Evolutionary conservation across 2,329 filamentous ascomycete species (phyloP).

Genomic region (Penicillium polonicum): DNA sequence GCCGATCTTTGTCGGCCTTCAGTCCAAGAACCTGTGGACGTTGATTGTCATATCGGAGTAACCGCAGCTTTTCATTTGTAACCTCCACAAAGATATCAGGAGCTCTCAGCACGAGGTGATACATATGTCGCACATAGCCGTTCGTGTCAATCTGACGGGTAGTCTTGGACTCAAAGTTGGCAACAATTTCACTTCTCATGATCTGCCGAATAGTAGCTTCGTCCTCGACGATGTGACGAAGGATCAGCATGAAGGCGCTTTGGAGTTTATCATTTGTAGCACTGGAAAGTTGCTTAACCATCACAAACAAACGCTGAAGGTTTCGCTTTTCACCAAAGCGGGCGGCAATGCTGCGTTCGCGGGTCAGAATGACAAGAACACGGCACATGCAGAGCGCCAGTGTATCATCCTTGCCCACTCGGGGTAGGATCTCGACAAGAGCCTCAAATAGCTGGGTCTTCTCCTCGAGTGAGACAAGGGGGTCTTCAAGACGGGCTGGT

Average conservation of each 20-base stretch:
- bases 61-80: slow-evolving; percentile 77
- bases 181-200: slow-evolving; percentile 83
- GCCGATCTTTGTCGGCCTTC: slow-evolving; percentile 48
- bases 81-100: slow-evolving; percentile 85
- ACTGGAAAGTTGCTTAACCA: slow-evolving; percentile 88
- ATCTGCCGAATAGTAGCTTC: slow-evolving; percentile 86
- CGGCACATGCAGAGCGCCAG: slow-evolving; percentile 80
- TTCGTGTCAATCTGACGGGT: slow-evolving; percentile 65
- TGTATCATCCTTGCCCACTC: slow-evolving; percentile 81
- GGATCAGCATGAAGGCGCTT: slow-evolving; percentile 74
- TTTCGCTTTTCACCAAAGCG: slow-evolving; percentile 83
- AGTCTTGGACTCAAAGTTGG: slow-evolving; percentile 64
- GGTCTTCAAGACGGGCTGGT: slow-evolving; percentile 60
- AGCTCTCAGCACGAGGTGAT: slow-evolving; percentile 74
- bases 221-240: slow-evolving; percentile 93
- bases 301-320: slow-evolving; percentile 84
- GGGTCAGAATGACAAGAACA: slow-evolving; percentile 82
- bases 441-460: slow-evolving; percentile 71
- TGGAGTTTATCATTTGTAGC: slow-evolving; percentile 73
- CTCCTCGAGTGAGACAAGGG: slow-evolving; percentile 63
- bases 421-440: slow-evolving; percentile 79
- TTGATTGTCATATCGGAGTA: slow-evolving; percentile 61
- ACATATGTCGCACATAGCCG: slow-evolving; percentile 72
- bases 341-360: slow-evolving; percentile 71
- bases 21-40: slow-evolving; percentile 54